Evolutionary conservation across 1,284 basidiomycete species (phyloP), one percentile per base, ranked within the genome.

Genomic region (Trichosporon sp.): DNA sequence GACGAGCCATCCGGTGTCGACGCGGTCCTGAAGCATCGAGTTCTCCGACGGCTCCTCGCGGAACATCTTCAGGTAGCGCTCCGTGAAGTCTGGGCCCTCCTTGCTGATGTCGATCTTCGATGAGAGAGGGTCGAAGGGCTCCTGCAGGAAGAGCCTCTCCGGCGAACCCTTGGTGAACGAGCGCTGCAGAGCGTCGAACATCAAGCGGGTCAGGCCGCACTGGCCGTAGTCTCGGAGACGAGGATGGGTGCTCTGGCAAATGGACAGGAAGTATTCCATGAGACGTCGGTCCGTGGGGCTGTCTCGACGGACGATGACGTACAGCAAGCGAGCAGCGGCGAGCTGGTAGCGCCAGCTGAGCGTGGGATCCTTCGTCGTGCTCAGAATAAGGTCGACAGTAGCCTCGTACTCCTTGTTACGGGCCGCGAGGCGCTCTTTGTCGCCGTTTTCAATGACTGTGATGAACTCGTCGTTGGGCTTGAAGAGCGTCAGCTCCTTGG

Each of bases 261-360:
- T 88, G 65, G 86, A 85, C 73, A 91, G 84, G 80, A 94, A 89
- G 81, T 92, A 90, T 70, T 84, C 85, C 0, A 90, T 88, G 7
- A 92, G 81, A 3, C 88, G 86, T 6, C 89, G 83, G n/a, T 89
- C 83, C 8, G 89, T 85, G 0, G 89, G 86, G 62, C 85, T 83
- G 79, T 98, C 94, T 75, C 94, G 87, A 66, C 93, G 88, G 62
- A 93, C 85, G 56, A 96, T 85, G 25, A 87, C 86, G 32, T 86
- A 86, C 34, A 98, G 82, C 79, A 94, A 91, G 51, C 89, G 88
- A 23, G 88, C 85, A 1, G 92, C 90, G 71, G 90, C 90, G 83
- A 93, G 89, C 0, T 89, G 85, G 83, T 97, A 98, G 80, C 93
- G 87, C 95, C 95, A 98, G 89, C 98, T 81, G 13, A 91, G 68